Percentiles rank a stretch among this genome's conserved stretches.
Evolutionary conservation across 2,329 filamentous ascomycete species (phyloP).

Genomic region (Gnomoniopsis smithogilvyi): DNA sequence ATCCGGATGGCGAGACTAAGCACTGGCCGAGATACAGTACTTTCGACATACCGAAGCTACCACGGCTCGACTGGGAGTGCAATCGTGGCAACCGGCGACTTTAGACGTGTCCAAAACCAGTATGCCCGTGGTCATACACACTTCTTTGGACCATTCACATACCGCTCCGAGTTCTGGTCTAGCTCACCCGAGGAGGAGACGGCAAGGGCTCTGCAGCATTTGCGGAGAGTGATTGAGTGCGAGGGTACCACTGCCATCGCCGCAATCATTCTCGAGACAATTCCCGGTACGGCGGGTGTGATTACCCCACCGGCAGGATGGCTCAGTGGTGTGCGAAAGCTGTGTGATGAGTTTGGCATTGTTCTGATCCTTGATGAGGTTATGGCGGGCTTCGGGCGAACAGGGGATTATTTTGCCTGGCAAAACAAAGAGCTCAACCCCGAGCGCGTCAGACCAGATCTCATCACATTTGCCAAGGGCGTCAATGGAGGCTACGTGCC

Average conservation of each 20-base stretch:
- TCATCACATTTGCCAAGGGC: conserved; percentile 16
- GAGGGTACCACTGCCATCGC: conserved; percentile 12
- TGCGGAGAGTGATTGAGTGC: conserved; percentile 16
- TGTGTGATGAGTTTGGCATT: conserved; percentile 16
- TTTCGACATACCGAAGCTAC: conserved; percentile 20
- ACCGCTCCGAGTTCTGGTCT: conserved; percentile 18
- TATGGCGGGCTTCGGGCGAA: conserved; percentile 16
- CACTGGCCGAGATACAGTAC: conserved; percentile 17
- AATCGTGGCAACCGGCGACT: conserved; percentile 22
- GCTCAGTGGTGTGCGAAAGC: conserved; percentile 10
- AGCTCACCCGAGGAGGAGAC: conserved; percentile 14
- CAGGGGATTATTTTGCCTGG: conserved; percentile 17
- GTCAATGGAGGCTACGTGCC: conserved; percentile 17
- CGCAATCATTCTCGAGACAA: conserved; percentile 12
- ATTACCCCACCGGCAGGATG: conserved; percentile 13
- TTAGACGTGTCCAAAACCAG: conserved; percentile 20
- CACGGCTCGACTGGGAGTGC: conserved; percentile 22
- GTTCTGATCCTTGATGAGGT: conserved; percentile 17
- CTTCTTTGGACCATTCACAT: conserved; percentile 16
- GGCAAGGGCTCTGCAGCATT: conserved; percentile 13
- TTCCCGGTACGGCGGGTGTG: conserved; percentile 14
- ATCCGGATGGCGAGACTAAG: conserved; percentile 16
- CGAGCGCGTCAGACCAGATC: conserved; percentile 8
- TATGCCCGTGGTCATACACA: conserved; percentile 17
- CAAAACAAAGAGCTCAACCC: conserved; percentile 16